A percentile compares a stretch with the other conserved stretches of the same genome.
Conservation (phyloP, 805 yeast species). For the Schwanniomyces polymorphus region DNA sequence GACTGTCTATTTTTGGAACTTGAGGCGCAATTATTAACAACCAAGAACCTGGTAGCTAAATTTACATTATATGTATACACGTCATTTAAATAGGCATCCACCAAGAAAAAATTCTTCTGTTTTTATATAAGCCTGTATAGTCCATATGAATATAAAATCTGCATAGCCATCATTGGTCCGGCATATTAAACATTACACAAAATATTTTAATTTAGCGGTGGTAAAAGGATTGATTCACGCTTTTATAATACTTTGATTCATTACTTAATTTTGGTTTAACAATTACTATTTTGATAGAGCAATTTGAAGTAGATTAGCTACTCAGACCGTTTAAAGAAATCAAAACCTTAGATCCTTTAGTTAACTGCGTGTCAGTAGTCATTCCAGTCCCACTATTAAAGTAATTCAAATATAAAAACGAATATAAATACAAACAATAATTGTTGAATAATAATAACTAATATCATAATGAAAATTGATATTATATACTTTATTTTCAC, state of each 20-base stretch:
- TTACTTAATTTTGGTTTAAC: neutral
- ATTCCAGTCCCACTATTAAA: neutral
- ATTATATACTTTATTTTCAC: slow-evolving; percentile 3
- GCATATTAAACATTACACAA: neutral
- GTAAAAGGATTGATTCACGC: neutral
- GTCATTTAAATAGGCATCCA: neutral
- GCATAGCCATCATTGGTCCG: neutral
- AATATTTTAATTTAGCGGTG: neutral
- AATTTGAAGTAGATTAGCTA: neutral
- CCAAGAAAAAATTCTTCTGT: neutral
- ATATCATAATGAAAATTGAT: slow-evolving; percentile 4
- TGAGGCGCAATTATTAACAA: neutral
- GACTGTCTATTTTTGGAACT: neutral
- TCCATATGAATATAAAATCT: neutral
- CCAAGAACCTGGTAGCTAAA: neutral
- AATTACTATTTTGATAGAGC: neutral
- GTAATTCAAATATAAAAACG: neutral
- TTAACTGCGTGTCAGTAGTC: neutral
- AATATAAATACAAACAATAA: neutral
- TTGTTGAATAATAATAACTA: neutral
- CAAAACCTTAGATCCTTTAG: neutral
- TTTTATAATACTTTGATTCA: neutral
- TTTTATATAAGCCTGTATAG: neutral
- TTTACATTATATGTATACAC: neutral
- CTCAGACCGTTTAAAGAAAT: neutral